Conservation (phyloP, 495 filamentous ascomycete species). For the Articulospora tetracladia region DNA sequence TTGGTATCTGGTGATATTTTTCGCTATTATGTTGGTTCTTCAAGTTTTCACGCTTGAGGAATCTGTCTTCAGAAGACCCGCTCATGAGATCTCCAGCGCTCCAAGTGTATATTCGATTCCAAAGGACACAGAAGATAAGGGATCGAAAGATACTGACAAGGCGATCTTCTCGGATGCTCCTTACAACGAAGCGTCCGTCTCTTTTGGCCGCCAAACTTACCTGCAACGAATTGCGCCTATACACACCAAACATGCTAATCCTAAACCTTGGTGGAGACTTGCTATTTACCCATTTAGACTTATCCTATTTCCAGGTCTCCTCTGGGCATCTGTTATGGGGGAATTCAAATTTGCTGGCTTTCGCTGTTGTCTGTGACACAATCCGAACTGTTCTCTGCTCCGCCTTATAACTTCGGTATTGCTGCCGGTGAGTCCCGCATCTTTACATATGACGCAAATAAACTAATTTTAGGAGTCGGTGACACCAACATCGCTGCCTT, state of each 20-base stretch:
- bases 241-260: conserved; percentile 22
- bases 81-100: neutral
- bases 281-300: conserved; percentile 32
- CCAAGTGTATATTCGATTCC: neutral
- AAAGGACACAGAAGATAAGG: neutral
- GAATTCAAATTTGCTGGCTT: conserved; percentile 33
- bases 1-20: conserved; percentile 47
- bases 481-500: conserved; percentile 36
- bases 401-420: conserved; percentile 38
- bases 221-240: conserved; percentile 16
- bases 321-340: conserved; percentile 36
- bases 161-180: neutral
- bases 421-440: conserved; percentile 10
- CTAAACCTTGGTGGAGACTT: conserved; percentile 23
- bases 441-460: neutral
- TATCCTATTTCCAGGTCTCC: conserved; percentile 33
- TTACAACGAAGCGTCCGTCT: neutral
- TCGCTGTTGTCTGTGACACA: conserved; percentile 34
- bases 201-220: neutral
- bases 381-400: conserved; percentile 29
- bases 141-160: neutral
- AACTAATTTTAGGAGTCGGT: conserved; percentile 23
- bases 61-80: conserved; percentile 29
- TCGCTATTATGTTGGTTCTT: conserved; percentile 33
- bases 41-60: conserved; percentile 42